Evolutionary conservation across 257 asterid genomes (phyloP).

Genomic region (Penstemon eatonii): DNA sequence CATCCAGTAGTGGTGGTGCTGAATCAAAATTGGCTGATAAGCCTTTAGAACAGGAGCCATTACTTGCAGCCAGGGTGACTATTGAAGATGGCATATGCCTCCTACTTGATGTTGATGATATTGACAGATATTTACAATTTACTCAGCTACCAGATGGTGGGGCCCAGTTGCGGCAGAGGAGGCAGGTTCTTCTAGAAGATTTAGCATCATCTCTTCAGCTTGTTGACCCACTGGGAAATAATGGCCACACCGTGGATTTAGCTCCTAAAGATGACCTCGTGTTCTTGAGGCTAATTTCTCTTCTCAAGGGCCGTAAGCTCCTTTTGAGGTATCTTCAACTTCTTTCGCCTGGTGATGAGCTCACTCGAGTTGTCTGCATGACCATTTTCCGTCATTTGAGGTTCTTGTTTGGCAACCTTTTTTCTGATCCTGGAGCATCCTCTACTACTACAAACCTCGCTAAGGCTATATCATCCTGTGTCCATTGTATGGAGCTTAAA

Average conservation of each 20-base stretch:
- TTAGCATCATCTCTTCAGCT: constrained; percentile 74
- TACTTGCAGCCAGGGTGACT: constrained; percentile 94
- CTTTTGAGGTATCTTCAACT: constrained; percentile 52
- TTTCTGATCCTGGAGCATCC: constrained; percentile 42
- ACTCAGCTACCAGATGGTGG: constrained; percentile 71
- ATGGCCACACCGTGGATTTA: constrained; percentile 49
- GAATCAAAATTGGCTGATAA: constrained; percentile 63
- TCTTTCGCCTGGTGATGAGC: constrained; percentile 58
- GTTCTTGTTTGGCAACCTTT: constrained; percentile 59
- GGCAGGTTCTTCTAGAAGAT: constrained; percentile 65
- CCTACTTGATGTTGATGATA: constrained; percentile 90
- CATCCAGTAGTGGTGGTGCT: constrained; percentile 41
- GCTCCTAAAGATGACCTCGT: constrained; percentile 57
- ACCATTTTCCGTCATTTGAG: constrained; percentile 79
- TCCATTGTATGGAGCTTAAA: constrained; percentile 58
- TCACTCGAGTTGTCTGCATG: constrained; percentile 69
- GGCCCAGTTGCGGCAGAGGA: constrained; percentile 56
- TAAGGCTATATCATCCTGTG: constrained; percentile 43
- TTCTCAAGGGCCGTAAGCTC: constrained; percentile 73
- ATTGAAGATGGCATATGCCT: constrained; percentile 86
- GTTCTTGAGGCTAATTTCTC: constrained; percentile 61
- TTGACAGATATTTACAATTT: constrained; percentile 75
- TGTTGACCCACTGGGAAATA: constrained; percentile 66
- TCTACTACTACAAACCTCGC: constrained; percentile 44
- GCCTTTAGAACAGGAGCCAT: constrained; percentile 96